A percentile compares a stretch with the other conserved stretches of the same genome.
Conservation (phyloP, 1,139 yeast species). For the Pichiaceae sp. region DNA sequence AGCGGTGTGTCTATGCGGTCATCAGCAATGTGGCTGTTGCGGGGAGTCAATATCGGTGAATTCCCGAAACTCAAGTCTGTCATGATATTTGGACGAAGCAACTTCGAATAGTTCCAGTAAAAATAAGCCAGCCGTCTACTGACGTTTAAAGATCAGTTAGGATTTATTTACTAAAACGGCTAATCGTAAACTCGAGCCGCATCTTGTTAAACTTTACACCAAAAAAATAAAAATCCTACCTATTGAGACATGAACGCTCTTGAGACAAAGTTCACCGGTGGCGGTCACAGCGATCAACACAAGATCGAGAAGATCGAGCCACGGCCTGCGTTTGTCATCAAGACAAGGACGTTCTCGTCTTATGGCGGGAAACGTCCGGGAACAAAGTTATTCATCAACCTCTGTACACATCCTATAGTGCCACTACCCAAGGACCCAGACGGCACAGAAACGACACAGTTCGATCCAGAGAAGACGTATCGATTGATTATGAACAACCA, state of each 20-base stretch:
- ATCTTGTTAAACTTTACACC: no score
- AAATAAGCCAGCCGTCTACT: no score
- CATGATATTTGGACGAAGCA: no score
- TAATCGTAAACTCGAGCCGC: no score
- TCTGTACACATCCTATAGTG: slow-evolving; percentile 57
- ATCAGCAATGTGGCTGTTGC: no score
- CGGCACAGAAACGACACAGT: slow-evolving; percentile 24
- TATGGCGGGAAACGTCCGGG: slow-evolving; percentile 23
- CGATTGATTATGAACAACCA: slow-evolving; percentile 60
- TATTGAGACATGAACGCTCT: slow-evolving; percentile 1
- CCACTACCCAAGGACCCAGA: slow-evolving; percentile 34
- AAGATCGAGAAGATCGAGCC: slow-evolving; percentile 30
- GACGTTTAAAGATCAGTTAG: no score
- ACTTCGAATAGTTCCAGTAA: no score
- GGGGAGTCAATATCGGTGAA: background rate
- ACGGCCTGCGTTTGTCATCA: slow-evolving; percentile 56
- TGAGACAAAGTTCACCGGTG: background rate
- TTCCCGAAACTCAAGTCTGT: background rate
- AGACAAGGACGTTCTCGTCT: slow-evolving; percentile 40
- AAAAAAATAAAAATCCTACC: no score
- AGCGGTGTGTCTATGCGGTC: background rate
- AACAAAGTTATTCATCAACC: slow-evolving; percentile 69
- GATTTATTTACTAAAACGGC: no score
- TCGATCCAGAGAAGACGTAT: slow-evolving; percentile 50
- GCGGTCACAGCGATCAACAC: slow-evolving; percentile 2